A percentile compares a stretch with the other conserved stretches of the same genome.
These are phyloP conservation scores for Clavulina sp. DNA, from an alignment of 768 basidiomycete genomes.

Conservation along the genomic window DNA sequence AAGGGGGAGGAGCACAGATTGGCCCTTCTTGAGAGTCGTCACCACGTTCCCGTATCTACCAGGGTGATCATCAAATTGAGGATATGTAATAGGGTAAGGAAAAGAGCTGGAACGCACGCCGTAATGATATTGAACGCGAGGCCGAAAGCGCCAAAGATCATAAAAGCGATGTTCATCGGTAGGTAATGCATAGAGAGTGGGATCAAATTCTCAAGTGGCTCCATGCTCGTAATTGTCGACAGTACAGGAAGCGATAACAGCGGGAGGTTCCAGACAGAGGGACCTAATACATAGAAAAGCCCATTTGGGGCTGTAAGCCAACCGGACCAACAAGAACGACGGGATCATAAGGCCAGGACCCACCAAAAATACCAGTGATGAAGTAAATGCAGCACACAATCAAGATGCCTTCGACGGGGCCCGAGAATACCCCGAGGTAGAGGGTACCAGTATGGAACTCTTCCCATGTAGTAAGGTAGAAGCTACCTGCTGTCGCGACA, in stretches of 20 bases:
- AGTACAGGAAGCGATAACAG: conserved; percentile 16
- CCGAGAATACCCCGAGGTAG: conserved; percentile 84
- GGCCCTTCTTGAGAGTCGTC: background rate
- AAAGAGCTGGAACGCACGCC: conserved; percentile 27
- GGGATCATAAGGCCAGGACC: conserved; percentile 9
- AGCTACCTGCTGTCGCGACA: conserved; percentile 55
- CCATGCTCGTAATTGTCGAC: conserved; percentile 6
- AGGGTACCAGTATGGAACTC: conserved; percentile 83
- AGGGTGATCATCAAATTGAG: background rate
- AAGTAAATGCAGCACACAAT: conserved; percentile 63
- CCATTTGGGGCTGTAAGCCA: too few species aligned
- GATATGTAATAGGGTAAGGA: too few species aligned
- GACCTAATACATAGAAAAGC: too few species aligned
- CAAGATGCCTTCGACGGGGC: conserved; percentile 91
- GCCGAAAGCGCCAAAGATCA: conserved; percentile 55
- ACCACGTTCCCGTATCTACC: conserved; percentile 60
- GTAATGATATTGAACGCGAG: conserved; percentile 65
- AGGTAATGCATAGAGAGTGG: conserved; percentile 35
- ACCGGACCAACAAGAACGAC: background rate
- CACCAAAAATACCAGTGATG: conserved; percentile 61
- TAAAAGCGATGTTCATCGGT: conserved; percentile 71
- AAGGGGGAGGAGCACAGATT: conserved; percentile 36
- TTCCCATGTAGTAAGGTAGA: conserved; percentile 65
- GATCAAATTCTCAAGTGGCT: background rate
- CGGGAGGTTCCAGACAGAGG: background rate